Base-by-base conservation (phyloP, 768 basidiomycete genomes). In the Termitomyces sp. region DNA sequence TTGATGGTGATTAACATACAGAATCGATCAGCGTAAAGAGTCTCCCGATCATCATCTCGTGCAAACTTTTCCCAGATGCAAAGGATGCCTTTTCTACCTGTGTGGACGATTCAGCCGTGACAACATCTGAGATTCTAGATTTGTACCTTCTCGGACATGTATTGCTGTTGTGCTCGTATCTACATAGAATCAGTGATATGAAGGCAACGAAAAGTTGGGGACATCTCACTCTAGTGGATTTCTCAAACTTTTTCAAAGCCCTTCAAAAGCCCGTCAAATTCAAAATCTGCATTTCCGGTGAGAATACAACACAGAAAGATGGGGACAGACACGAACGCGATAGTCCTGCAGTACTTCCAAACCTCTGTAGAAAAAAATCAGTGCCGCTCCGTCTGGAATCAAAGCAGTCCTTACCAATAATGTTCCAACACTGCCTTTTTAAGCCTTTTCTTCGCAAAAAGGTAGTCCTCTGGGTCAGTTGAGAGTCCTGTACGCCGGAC, bases 241-340 rank as follows among this genome's bases (percentile, higher is more conserved):
- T 95, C 67, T 89, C 89, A 62, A 91, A 94, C 70, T 93, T 94
- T 74, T 89, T 93, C 58, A 94, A 69, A 0, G 86, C 87, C 69
- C 94, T 94, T 30, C 90, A 79, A 70, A 97, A 94, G 1, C 96
- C 97, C 1, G 92, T 91, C 10, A 94, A 71, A 70, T 99, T 98
- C 43, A 98, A 72, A 48, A 89, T 84, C 88, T 93, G 62, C 23
- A 28, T 13, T 28, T 6, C 2, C 32, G 7, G 4, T 28, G 30
- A 50, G 23, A 30, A 7, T 52, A 6, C 20, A 9, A 26, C 20
- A 13, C 13, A 23, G 32, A 48, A n/a, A 5, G 6, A 1, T 50
- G 10, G 16, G 20, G 5, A 16, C 1, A 53, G 30, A 44, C 3
- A 69, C 83, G 16, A 68, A 93, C 93, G 35, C 93, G 82, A 71